Conservation (phyloP, 352 stramenopile species). For the Phytophthora idaei region DNA sequence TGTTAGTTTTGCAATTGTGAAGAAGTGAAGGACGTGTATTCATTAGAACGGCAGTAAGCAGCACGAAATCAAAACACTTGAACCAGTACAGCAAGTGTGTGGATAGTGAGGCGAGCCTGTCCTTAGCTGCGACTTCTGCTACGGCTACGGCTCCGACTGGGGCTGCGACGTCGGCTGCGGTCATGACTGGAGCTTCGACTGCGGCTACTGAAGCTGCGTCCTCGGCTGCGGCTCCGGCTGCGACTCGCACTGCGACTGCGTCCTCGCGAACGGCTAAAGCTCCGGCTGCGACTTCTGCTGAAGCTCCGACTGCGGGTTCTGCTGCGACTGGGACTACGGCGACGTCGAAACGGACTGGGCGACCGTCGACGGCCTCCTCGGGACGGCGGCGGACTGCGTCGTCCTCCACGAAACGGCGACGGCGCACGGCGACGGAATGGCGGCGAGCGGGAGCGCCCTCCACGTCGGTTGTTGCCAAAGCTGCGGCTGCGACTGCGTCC, state of each 20-base stretch:
- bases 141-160: conserved; percentile 33
- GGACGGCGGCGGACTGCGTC: conserved; percentile 26
- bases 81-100: conserved; percentile 5
- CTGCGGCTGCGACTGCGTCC: conserved; percentile 46
- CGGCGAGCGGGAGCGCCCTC: not conserved
- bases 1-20: not conserved
- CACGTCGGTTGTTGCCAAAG: too few relatives aligned
- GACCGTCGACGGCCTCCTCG: conserved; percentile 39
- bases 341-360: conserved; percentile 43
- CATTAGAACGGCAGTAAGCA: conserved; percentile 29
- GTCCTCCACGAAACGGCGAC: conserved; percentile 46
- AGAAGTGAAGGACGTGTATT: conserved; percentile 28
- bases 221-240: conserved; percentile 21
- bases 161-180: conserved; percentile 20
- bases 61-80: conserved; percentile 24
- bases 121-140: conserved; percentile 34
- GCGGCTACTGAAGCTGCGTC: conserved; percentile 37
- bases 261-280: conserved; percentile 23
- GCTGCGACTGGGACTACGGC: conserved; percentile 39
- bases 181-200: conserved; percentile 43
- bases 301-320: conserved; percentile 36
- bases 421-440: conserved; percentile 42
- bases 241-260: conserved; percentile 36
- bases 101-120: not conserved
- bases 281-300: conserved; percentile 37